These are phyloP conservation scores for Nematocida homosporus DNA, from an alignment of 371 early-diverging fungal genomes.

Conservation along the genomic window DNA sequence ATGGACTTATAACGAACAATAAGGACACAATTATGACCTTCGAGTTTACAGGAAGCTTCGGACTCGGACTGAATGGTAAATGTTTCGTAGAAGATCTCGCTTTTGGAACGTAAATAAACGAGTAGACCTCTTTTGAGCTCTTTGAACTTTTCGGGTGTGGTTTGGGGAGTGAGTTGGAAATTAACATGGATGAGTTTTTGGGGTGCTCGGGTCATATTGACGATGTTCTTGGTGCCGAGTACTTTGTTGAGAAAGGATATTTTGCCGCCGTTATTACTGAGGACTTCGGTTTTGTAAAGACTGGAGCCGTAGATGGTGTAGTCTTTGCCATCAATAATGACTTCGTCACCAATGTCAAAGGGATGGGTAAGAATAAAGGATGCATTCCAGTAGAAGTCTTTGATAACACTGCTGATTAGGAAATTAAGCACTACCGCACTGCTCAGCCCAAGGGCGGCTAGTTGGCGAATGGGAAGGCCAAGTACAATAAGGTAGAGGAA, in stretches of 20 bases:
- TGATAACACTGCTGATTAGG: slow-evolving; percentile 58
- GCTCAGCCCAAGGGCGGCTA: slow-evolving; percentile 63
- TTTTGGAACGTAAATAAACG: slow-evolving; percentile 52
- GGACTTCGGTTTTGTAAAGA: slow-evolving; percentile 62
- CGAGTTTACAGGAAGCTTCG: slow-evolving; percentile 55
- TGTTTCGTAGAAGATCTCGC: slow-evolving; percentile 62
- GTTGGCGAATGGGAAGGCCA: slow-evolving; percentile 61
- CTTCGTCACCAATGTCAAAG: slow-evolving; percentile 69
- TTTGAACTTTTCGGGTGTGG: slow-evolving; percentile 43
- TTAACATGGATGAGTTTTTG: slow-evolving; percentile 66
- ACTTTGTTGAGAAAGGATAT: slow-evolving; percentile 67
- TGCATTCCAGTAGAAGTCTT: slow-evolving; percentile 61
- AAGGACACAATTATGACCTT: slow-evolving; percentile 57
- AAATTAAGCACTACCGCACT: slow-evolving; percentile 66
- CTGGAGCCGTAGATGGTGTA: slow-evolving; percentile 63
- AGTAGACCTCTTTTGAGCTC: slow-evolving; percentile 61
- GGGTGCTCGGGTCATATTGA: slow-evolving; percentile 68
- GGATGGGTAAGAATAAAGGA: slow-evolving; percentile 67
- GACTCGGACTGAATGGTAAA: slow-evolving; percentile 64
- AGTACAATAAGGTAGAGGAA: slow-evolving; percentile 65
- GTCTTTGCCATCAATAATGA: slow-evolving; percentile 62
- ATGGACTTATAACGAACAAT: slow-evolving; percentile 62
- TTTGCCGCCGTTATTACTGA: slow-evolving; percentile 65
- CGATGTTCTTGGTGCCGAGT: slow-evolving; percentile 62
- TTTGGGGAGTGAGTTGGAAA: slow-evolving; percentile 57